These are phyloP conservation scores for Cercospora brassicicola DNA, from an alignment of 2,329 filamentous ascomycete genomes.

Conservation along the genomic window DNA sequence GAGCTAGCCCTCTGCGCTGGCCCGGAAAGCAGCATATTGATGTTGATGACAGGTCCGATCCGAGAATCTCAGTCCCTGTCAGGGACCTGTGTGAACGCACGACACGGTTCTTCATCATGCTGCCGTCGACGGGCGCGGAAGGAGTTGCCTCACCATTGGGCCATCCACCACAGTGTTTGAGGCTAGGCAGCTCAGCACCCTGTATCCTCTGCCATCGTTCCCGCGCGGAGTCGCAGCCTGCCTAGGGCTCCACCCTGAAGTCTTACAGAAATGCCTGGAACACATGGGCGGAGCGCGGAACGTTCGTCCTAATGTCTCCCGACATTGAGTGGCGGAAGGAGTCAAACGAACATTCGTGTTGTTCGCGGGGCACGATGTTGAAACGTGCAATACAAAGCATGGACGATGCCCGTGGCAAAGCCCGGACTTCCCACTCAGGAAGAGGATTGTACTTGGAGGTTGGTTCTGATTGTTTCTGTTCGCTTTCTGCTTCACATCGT, in stretches of 20 bases:
- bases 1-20: constrained; percentile 15
- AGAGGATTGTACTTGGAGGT: constrained; percentile 23
- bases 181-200: constrained; percentile 13
- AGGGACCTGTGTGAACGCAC: constrained; percentile 21
- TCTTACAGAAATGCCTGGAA: constrained; percentile 22
- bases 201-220: constrained; percentile 21
- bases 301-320: constrained; percentile 21
- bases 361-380: constrained; percentile 20
- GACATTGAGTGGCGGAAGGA: constrained; percentile 23
- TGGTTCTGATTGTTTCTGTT: constrained; percentile 21
- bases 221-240: constrained; percentile 23
- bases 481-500: constrained; percentile 22
- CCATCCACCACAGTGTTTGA: background rate
- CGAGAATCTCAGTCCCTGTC: constrained; percentile 20
- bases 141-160: constrained; percentile 17
- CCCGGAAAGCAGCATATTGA: constrained; percentile 20
- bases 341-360: constrained; percentile 26
- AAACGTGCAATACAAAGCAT: constrained; percentile 26
- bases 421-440: constrained; percentile 13
- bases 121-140: constrained; percentile 14
- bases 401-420: constrained; percentile 16
- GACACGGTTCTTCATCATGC: constrained; percentile 15
- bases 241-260: constrained; percentile 21
- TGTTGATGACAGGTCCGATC: constrained; percentile 26
- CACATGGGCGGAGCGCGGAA: constrained; percentile 23